phyloP scores from a whole-genome alignment of 768 basidiomycete genomes.

The Suillus subalutaceus region DNA sequence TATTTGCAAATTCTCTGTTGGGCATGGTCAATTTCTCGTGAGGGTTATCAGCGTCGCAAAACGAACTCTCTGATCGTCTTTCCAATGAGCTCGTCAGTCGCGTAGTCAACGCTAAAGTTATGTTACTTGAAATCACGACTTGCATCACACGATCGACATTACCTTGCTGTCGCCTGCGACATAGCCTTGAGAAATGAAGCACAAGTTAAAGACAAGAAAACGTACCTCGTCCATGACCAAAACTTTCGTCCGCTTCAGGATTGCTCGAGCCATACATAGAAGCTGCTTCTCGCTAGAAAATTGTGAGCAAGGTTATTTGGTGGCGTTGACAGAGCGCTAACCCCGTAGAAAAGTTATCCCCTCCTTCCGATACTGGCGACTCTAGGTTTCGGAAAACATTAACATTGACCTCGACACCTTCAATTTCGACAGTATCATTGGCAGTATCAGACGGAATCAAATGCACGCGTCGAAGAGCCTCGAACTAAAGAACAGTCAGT shows the following conservation, averaged over 20 bases:
- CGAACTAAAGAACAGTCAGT: constrained; percentile 51
- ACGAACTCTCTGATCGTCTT: constrained; percentile 80
- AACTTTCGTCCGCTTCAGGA: constrained; percentile 75
- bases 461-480: constrained; percentile 83
- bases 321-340: constrained; percentile 30
- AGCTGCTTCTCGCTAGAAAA: constrained; percentile 71
- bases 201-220: constrained; percentile 3
- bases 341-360: constrained; percentile 91
- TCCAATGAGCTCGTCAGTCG: constrained; percentile 85
- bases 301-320: constrained; percentile 18
- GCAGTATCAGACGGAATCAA: constrained; percentile 65
- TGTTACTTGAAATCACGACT: constrained; percentile 4
- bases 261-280: constrained; percentile 88
- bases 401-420: constrained; percentile 53
- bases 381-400: constrained; percentile 82
- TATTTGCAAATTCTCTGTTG: constrained; percentile 71
- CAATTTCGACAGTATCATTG: constrained; percentile 41
- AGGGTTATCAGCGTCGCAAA: not conserved
- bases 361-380: constrained; percentile 76
- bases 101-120: constrained; percentile 69
- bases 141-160: constrained; percentile 4
- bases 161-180: constrained; percentile 69
- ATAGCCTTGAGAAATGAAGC: constrained; percentile 13
- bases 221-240: constrained; percentile 84
- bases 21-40: not conserved